phyloP scores from a whole-genome alignment of 495 filamentous ascomycete species.

The Penicillium robsamsonii region DNA sequence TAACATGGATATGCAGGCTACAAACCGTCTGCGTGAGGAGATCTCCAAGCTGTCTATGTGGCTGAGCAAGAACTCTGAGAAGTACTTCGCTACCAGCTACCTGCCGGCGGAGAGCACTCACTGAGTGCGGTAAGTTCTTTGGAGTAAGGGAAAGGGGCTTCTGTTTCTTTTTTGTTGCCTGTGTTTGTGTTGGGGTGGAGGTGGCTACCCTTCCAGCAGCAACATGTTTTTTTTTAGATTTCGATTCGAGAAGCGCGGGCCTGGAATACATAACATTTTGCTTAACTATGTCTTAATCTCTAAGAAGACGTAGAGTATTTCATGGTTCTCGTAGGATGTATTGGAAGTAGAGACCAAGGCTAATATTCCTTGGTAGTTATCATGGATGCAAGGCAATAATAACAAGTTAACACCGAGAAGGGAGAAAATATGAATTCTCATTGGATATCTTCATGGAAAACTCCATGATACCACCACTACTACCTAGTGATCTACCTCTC shows the following conservation, averaged over 20 bases:
- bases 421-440: not conserved
- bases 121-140: not conserved
- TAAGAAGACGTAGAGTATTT: not conserved
- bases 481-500: not conserved
- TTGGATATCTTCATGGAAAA: slow-evolving; percentile 14
- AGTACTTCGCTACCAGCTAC: slow-evolving; percentile 78
- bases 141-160: not conserved
- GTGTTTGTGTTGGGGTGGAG: not conserved
- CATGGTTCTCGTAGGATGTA: not conserved
- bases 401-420: not conserved
- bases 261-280: not conserved
- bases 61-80: slow-evolving; percentile 67
- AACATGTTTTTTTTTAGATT: not conserved
- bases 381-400: not conserved
- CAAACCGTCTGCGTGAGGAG: slow-evolving; percentile 83
- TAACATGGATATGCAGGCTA: slow-evolving; percentile 91
- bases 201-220: not conserved
- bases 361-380: not conserved
- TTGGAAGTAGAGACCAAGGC: not conserved
- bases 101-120: slow-evolving; percentile 59
- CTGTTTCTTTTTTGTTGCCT: not conserved
- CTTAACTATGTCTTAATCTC: not conserved
- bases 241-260: not conserved
- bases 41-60: slow-evolving; percentile 76
- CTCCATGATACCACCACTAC: not conserved